Evolutionary conservation across 805 yeast genomes (phyloP), one percentile per base, ranked within the genome.

Genomic region (Candida ipomoeae): DNA sequence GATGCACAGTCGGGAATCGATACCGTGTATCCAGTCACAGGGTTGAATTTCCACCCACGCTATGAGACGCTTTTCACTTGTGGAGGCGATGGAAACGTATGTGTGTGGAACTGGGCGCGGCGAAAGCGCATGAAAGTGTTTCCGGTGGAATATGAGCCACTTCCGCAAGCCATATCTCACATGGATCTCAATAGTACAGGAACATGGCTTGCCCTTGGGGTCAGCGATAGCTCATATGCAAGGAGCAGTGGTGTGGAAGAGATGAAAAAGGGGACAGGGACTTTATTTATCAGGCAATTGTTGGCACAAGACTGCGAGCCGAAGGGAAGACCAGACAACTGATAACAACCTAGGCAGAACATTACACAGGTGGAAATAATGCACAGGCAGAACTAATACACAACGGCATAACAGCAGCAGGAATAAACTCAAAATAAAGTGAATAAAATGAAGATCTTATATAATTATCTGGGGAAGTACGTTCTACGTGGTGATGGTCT

Each of bases 81-180:
- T 0, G 84, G 83, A 3, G 72, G 78, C 2, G 85, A 81, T 58
- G 77, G 77, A 1, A 60, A 65, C 18, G 70, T 81, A 6, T 77
- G 79, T 54, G 62, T 76, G 40, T 79, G 85, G 83, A 79, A 80
- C 55, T 69, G 69, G 63, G 61, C 66, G 39, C 67, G 72, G 44
- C 61, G 76, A 38, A 74, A 77, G 58, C 62, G 81, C 46, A 65
- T 74, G 54, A 70, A 69, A 57, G 70, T 72, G 56, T 75, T 54
- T 33, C 29, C 53, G 3, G 39, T 36, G 34, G 48, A 43, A 10
- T 40, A 35, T n/a, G 48, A 33, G 44, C 46, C 46, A 13, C 49
- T 40, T 17, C 17, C 11, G 31, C 41, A 23, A 11, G 41, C 49
- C 35, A 49, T 57, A 13, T 50, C 58, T 7, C 59, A 57, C 21